Evolutionary conservation across 177 flowering plant species (phyloP).

Genomic region (Tripterygium wilfordii): DNA sequence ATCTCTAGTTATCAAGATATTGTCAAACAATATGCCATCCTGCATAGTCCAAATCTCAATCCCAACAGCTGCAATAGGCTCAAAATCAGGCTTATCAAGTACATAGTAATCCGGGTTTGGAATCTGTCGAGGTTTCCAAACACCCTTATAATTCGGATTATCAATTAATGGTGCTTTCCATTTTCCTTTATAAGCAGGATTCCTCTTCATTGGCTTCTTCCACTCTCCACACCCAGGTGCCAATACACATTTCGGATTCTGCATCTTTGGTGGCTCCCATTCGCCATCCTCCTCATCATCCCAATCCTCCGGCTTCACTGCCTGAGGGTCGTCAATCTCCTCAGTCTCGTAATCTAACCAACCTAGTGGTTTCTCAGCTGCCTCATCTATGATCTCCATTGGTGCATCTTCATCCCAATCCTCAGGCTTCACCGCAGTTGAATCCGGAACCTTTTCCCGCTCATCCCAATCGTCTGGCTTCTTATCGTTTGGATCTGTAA

Average conservation of each 20-base stretch:
- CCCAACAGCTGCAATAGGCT: slow-evolving; percentile 87
- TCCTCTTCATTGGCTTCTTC: slow-evolving; percentile 84
- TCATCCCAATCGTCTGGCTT: slow-evolving; percentile 99
- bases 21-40: slow-evolving; percentile 92
- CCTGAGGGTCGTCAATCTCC: slow-evolving; percentile 89
- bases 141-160: slow-evolving; percentile 87
- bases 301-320: slow-evolving; percentile 94
- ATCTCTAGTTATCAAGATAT: slow-evolving; percentile 62
- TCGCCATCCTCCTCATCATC: slow-evolving; percentile 99
- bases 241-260: slow-evolving; percentile 73
- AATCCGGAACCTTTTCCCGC: slow-evolving; percentile 78
- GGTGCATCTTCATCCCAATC: slow-evolving; percentile 99
- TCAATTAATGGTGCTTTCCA: slow-evolving; percentile 86
- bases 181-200: slow-evolving; percentile 92
- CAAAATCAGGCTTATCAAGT: slow-evolving; percentile 69
- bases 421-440: slow-evolving; percentile 79
- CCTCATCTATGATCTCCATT: slow-evolving; percentile 84
- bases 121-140: slow-evolving; percentile 89
- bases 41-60: slow-evolving; percentile 99
- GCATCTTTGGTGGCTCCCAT: slow-evolving; percentile 91
- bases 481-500: slow-evolving; percentile 88
- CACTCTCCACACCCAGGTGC: slow-evolving; percentile 99
- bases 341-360: slow-evolving; percentile 97
- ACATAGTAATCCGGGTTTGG: slow-evolving; percentile 79
- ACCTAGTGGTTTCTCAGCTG: slow-evolving; percentile 91